Evolutionary conservation across 139 green algal species (phyloP).

Genomic region (Chlamydomonas schloesseri): DNA sequence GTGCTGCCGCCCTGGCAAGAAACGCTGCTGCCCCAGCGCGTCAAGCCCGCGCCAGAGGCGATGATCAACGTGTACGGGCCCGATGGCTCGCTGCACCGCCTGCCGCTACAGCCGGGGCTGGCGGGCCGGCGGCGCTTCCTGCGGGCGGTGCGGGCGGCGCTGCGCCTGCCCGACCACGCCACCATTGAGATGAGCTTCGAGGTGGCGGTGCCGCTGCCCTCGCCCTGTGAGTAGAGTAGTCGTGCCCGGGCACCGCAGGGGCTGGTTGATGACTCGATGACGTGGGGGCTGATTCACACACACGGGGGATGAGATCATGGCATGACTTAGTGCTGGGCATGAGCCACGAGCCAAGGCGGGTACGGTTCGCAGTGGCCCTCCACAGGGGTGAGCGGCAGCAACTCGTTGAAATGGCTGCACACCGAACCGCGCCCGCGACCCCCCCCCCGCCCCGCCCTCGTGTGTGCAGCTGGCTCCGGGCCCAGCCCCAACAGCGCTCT

Average conservation of each 20-base stretch:
- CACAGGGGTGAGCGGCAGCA: no score
- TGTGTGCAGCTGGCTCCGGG: neutral
- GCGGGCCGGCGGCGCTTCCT: slow-evolving; percentile 21
- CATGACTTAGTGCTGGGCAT: no score
- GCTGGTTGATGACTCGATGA: no score
- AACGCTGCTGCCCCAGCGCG: slow-evolving; percentile 7
- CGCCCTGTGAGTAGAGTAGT: neutral
- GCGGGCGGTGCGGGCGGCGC: slow-evolving; percentile 1
- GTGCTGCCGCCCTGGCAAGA: slow-evolving; percentile 7
- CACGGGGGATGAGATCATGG: no score
- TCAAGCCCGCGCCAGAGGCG: neutral
- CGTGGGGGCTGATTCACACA: no score
- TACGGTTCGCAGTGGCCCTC: no score
- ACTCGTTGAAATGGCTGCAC: no score
- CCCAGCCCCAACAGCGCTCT: neutral
- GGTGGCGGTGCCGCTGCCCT: neutral
- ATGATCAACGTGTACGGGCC: slow-evolving; percentile 25
- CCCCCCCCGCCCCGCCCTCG: neutral
- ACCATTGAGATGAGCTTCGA: slow-evolving; percentile 19
- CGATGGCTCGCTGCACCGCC: slow-evolving; percentile 8
- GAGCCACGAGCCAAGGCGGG: no score
- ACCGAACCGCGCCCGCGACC: neutral
- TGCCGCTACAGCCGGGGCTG: slow-evolving; percentile 7
- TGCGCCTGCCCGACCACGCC: neutral
- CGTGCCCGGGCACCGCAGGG: no score